Evolutionary conservation across 1,139 yeast genomes (phyloP), one percentile per base, ranked within the genome.

Genomic region (Kurtzmaniella quercitrusa): DNA sequence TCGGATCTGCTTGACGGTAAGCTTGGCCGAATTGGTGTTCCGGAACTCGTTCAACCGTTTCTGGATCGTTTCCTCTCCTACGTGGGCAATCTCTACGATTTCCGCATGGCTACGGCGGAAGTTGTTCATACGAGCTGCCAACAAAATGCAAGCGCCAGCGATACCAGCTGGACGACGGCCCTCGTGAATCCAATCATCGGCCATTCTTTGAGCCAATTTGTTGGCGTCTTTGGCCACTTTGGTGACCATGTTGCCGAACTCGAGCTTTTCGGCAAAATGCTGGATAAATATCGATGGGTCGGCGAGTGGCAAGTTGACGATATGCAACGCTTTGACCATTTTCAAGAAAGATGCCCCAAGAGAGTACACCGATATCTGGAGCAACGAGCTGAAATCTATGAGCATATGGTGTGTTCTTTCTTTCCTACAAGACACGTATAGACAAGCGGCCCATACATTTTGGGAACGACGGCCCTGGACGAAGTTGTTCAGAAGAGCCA

Each of bases 111-210:
- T 85, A 56, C 98, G 75, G 55, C 96, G 77, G 60, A 87, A 82
- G 57, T 91, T 91, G 64, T 93, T 93, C 98, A 93, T 93, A 63
- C 98, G 77, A 3, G 97, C 93, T 0, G 99, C 98, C 43, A 93
- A 67, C 41, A 94, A 63, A 2, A 93, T 76, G 63, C 98, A 90
- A 0, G 98, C 98, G 24, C 98, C 99, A 0, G 98, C 98, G 42
- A 93, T 80, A 57, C 99, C 98, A 0, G 98, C 98, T 0, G 98
- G 98, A 49, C 98, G 76, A 59, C 99, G 78, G 29, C 99, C 99
- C 62, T 89, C 95, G 58, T 85, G 87, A 51, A 93, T 86, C 97
- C 98, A 93, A 60, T 93, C 98, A 41, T 82, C 79, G 18, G 91
- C 76, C 99, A 93, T 93, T 54, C 96, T 73, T 56, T 82, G 89